Percentiles rank a stretch among this genome's conserved stretches.
Evolutionary conservation across 495 filamentous ascomycete species (phyloP).

Genomic region (Chaetomium cochliodes): DNA sequence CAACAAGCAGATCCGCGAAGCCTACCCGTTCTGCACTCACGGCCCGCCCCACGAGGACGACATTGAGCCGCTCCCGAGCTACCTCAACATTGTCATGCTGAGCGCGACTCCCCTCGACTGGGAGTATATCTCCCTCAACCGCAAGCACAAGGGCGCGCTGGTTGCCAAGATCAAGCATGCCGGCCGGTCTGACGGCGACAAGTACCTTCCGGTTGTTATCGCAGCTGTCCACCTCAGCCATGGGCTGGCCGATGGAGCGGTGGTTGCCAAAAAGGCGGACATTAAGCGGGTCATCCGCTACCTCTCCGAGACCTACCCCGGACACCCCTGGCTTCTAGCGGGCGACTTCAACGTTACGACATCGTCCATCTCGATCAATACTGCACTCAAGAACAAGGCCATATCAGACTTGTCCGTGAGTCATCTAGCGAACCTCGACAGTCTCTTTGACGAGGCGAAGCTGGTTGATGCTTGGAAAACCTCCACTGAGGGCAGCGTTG

Average conservation of each 20-base stretch:
- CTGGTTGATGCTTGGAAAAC: constrained; percentile 47
- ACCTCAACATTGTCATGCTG: constrained; percentile 55
- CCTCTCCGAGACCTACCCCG: constrained; percentile 36
- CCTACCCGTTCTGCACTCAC: constrained; percentile 52
- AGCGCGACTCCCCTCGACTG: constrained; percentile 51
- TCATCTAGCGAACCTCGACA: constrained; percentile 38
- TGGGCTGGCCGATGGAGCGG: constrained; percentile 53
- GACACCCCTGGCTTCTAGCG: constrained; percentile 51
- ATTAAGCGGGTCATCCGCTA: constrained; percentile 46
- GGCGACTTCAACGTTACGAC: constrained; percentile 60
- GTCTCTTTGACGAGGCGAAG: constrained; percentile 33
- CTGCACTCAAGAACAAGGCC: constrained; percentile 44
- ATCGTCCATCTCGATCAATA: constrained; percentile 50
- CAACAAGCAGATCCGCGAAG: constrained; percentile 42
- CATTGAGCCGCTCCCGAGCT: constrained; percentile 50
- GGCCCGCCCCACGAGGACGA: constrained; percentile 49
- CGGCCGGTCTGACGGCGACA: constrained; percentile 25
- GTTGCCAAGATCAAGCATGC: constrained; percentile 44
- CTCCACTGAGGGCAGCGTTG: constrained; percentile 17
- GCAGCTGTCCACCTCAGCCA: constrained; percentile 54
- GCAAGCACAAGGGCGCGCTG: constrained; percentile 52
- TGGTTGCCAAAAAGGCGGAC: constrained; percentile 51
- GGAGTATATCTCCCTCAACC: constrained; percentile 46
- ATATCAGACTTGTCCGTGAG: constrained; percentile 42
- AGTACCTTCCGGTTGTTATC: constrained; percentile 41